These are phyloP conservation scores for Phanerochaete carnosa DNA, from an alignment of 768 basidiomycete species.

Conservation along the genomic window DNA sequence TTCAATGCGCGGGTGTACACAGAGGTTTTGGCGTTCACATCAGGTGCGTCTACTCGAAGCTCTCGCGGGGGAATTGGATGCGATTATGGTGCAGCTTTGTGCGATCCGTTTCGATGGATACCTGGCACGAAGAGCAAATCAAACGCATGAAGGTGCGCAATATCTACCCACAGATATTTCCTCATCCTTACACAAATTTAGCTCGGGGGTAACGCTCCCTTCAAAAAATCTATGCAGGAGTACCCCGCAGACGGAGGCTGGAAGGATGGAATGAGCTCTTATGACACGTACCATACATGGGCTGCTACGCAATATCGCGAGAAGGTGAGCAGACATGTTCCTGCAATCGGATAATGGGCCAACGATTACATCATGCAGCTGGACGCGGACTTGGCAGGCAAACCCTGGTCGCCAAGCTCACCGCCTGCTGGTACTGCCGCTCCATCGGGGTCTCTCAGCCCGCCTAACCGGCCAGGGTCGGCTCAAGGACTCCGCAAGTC, in stretches of 20 bases:
- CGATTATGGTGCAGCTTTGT: slow-evolving; percentile 60
- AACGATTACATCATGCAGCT: slow-evolving; percentile 46
- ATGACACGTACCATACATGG: slow-evolving; percentile 90
- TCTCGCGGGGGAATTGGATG: not conserved
- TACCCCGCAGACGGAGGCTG: slow-evolving; percentile 75
- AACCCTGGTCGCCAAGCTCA: slow-evolving; percentile 73
- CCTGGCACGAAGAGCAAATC: slow-evolving; percentile 89
- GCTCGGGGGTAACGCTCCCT: slow-evolving; percentile 87
- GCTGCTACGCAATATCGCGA: slow-evolving; percentile 92
- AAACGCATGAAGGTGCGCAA: slow-evolving; percentile 79
- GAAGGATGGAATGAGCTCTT: slow-evolving; percentile 53
- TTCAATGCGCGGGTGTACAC: slow-evolving; percentile 84
- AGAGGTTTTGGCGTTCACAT: slow-evolving; percentile 94
- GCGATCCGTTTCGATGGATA: slow-evolving; percentile 93
- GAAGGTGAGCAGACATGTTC: slow-evolving; percentile 55
- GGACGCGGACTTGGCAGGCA: slow-evolving; percentile 70
- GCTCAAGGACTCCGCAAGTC: slow-evolving; percentile 88
- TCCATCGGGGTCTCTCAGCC: slow-evolving; percentile 33
- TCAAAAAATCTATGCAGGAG: slow-evolving; percentile 72
- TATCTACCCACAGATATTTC: slow-evolving; percentile 2
- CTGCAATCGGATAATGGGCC: not conserved
- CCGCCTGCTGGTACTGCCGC: slow-evolving; percentile 50
- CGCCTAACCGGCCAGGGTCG: slow-evolving; percentile 61
- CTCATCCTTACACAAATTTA: slow-evolving; percentile 28
- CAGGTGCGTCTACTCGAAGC: slow-evolving; percentile 41